Percentiles rank a stretch among this genome's conserved stretches.
Evolutionary conservation across 305 asterid species (phyloP).

Genomic region (Euphrasia arctica): DNA sequence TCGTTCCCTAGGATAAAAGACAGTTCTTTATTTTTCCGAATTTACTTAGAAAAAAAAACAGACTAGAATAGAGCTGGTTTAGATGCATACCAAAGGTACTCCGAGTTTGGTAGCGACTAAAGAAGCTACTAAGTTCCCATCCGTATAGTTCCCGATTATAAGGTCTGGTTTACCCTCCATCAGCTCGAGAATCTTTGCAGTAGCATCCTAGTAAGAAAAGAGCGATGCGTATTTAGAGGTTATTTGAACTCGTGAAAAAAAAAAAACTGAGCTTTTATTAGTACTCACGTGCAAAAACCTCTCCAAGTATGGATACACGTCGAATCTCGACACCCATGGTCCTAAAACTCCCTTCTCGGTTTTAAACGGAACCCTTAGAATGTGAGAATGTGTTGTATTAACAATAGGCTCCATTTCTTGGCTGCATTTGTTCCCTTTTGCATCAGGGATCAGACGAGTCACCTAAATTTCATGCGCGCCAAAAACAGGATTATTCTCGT

Average conservation of each 20-base stretch:
- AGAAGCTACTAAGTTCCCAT: slow-evolving; percentile 77
- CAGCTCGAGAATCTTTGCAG: slow-evolving; percentile 53
- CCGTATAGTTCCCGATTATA: slow-evolving; percentile 71
- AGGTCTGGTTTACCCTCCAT: slow-evolving; percentile 79
- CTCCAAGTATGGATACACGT: slow-evolving; percentile 73
- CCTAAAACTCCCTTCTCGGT: slow-evolving; percentile 61
- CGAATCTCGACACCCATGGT: slow-evolving; percentile 82
- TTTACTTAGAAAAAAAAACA: not conserved
- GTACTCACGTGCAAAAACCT: slow-evolving; percentile 55
- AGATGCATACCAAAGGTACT: slow-evolving; percentile 51
- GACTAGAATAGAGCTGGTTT: not conserved
- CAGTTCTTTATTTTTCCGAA: slow-evolving; percentile 17
- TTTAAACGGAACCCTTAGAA: slow-evolving; percentile 69
- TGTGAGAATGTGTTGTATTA: slow-evolving; percentile 60
- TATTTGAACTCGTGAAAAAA: not conserved
- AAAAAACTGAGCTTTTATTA: not conserved
- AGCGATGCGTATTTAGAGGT: not conserved
- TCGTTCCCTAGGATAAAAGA: slow-evolving; percentile 48
- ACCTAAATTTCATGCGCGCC: slow-evolving; percentile 39
- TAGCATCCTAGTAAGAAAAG: slow-evolving; percentile 48
- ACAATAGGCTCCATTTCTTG: slow-evolving; percentile 66
- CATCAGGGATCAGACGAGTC: slow-evolving; percentile 76
- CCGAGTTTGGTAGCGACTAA: slow-evolving; percentile 62
- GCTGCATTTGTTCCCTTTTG: slow-evolving; percentile 75
- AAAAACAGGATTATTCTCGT: slow-evolving; percentile 17